phyloP scores from a whole-genome alignment of 805 yeast species.

The Cyberlindnera misumaiensis region DNA sequence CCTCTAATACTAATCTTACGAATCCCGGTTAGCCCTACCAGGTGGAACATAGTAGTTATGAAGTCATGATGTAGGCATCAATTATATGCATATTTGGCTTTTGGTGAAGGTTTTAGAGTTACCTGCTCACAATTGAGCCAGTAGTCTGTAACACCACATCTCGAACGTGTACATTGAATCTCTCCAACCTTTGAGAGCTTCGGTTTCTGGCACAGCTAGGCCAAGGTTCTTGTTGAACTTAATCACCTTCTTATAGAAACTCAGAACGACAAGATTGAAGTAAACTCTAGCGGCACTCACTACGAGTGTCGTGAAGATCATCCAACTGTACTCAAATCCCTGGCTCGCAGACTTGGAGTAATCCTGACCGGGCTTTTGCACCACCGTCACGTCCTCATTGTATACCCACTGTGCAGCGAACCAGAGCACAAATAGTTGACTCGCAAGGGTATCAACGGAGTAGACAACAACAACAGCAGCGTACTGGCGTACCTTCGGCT shows the following conservation, averaged over 20 bases:
- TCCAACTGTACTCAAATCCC: slow-evolving; percentile 48
- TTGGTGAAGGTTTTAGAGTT: too few species aligned
- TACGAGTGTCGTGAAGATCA: slow-evolving; percentile 41
- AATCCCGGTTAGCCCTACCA: too few species aligned
- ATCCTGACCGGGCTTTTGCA: slow-evolving; percentile 19
- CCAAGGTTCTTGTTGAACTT: slow-evolving; percentile 37
- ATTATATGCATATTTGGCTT: too few species aligned
- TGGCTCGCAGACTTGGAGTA: slow-evolving; percentile 52
- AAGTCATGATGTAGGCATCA: too few species aligned
- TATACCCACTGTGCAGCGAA: slow-evolving; percentile 75
- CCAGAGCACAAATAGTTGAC: slow-evolving; percentile 63
- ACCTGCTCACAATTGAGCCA: slow-evolving; percentile 1
- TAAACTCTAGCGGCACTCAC: slow-evolving; percentile 48
- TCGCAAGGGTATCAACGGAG: slow-evolving; percentile 58
- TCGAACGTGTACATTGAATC: slow-evolving; percentile 27
- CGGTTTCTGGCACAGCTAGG: slow-evolving; percentile 25
- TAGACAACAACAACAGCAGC: slow-evolving; percentile 61
- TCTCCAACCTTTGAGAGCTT: slow-evolving; percentile 24
- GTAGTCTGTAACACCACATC: slow-evolving; percentile 23
- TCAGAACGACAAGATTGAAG: slow-evolving; percentile 49
- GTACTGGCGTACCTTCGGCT: slow-evolving; percentile 52
- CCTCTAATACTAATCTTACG: too few species aligned
- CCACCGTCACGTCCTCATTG: slow-evolving; percentile 32
- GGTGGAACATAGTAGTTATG: too few species aligned
- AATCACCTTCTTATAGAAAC: slow-evolving; percentile 53